These are phyloP conservation scores for Lentinula guzmanii DNA, from an alignment of 768 basidiomycete species.

Conservation along the genomic window DNA sequence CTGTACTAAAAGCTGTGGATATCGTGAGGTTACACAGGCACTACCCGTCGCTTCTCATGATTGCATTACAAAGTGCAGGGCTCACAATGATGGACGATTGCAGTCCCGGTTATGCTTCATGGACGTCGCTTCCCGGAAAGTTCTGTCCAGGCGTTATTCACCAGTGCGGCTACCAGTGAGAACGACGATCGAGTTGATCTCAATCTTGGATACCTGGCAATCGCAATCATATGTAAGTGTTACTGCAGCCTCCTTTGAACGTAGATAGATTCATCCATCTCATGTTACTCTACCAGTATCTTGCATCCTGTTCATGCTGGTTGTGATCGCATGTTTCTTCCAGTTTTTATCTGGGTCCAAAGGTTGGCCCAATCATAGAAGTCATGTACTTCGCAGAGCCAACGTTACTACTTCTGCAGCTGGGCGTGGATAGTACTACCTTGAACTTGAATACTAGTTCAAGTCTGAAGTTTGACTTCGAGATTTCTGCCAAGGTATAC, in stretches of 20 bases:
- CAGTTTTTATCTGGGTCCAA: neutral
- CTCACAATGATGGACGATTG: neutral
- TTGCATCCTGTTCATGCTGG: neutral
- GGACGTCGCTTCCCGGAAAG: neutral
- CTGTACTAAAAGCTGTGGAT: too few relatives aligned
- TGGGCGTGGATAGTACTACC: neutral
- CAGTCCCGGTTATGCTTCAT: neutral
- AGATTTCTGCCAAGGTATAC: neutral
- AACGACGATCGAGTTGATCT: neutral
- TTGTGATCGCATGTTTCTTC: neutral
- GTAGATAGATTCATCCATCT: neutral
- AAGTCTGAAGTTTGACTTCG: neutral
- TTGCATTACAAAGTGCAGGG: neutral
- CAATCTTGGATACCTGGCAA: neutral
- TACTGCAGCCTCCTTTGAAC: neutral
- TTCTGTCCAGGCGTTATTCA: neutral
- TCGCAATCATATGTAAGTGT: neutral
- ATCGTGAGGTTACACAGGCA: too few relatives aligned
- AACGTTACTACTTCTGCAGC: neutral
- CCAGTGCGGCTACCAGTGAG: neutral
- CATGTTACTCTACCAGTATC: too few relatives aligned
- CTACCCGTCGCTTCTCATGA: too few relatives aligned
- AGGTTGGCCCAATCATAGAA: too few relatives aligned
- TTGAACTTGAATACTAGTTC: neutral
- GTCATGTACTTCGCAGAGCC: neutral